Base-by-base conservation (phyloP, 164 flowering plant genomes). In the Berberis thunbergii region DNA sequence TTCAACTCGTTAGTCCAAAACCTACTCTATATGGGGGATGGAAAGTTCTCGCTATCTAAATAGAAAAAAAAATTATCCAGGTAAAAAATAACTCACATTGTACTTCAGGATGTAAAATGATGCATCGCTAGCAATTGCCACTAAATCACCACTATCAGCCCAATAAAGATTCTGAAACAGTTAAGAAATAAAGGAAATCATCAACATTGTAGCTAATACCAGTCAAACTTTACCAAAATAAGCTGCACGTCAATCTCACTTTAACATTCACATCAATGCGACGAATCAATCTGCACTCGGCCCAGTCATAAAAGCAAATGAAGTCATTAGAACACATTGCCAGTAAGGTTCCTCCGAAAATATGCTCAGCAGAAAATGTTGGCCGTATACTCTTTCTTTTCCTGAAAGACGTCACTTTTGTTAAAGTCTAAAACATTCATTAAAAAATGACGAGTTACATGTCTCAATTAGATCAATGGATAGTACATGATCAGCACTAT, bases 121-220 rank as follows among this genome's bases (percentile, higher is more conserved):
- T 60, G 96, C 41, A 72, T 94, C 96, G 74, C 96, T 89, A 6
- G 97, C 83, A 81, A 94, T 91, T 55, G 94, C 80, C 62, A 94
- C 94, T 58, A 94, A 72, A 74, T 94, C 99, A 66, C 99, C 99
- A 76, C 97, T 89, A 69, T 91, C 99, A 68, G 99, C 97, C 99
- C 99, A 94, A 69, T 91, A 89, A 50, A 94, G 85, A 67, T 94
- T 89, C 99, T 94, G 86, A 65, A 41, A 65, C 45, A 41, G 58
- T 40, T 4, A 70, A 60, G 53, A 66, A 12, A 59, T 6, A 63
- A 70, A 62, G 67, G 40, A 43, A 57, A 1, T 41, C 1, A 61
- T 40, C 11, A 60, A 4, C 43, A 60, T 7, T 45, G 48, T 45
- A 26, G 26, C 49, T n/a, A 12, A 40, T 41, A 52, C 40, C n/a